These are phyloP conservation scores for Kodamaea ohmeri DNA, from an alignment of 1,139 yeast genomes.

Conservation along the genomic window DNA sequence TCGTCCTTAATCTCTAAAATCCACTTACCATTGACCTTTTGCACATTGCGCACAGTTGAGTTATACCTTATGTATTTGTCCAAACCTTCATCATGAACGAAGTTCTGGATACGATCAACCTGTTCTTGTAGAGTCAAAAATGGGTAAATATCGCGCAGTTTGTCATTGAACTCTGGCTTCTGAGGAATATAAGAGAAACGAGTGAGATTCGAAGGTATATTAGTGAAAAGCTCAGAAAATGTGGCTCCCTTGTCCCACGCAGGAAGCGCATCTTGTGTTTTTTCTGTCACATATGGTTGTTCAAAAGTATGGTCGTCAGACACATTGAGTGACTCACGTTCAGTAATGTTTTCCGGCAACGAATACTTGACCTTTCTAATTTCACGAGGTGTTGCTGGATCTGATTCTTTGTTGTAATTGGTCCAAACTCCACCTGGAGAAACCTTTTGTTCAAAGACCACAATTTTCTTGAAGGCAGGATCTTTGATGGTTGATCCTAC, in stretches of 20 bases:
- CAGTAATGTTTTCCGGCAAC: conserved; percentile 8
- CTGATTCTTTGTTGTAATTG: conserved; percentile 23
- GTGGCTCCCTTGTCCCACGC: conserved; percentile 29
- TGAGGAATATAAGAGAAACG: conserved; percentile 40
- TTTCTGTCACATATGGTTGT: conserved; percentile 18
- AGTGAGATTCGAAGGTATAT: conserved; percentile 44
- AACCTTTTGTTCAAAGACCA: conserved; percentile 34
- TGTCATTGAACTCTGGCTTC: conserved; percentile 27
- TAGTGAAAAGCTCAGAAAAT: conserved; percentile 34
- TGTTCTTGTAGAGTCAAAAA: conserved; percentile 43
- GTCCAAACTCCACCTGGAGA: conserved; percentile 39
- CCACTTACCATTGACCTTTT: conserved; percentile 40
- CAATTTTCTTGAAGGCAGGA: conserved; percentile 21
- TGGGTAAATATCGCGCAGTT: conserved; percentile 31
- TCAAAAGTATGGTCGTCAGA: conserved; percentile 16
- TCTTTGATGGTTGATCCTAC: conserved; percentile 18
- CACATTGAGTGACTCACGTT: conserved; percentile 16
- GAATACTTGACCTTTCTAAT: conserved; percentile 27
- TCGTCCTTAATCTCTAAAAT: conserved; percentile 22
- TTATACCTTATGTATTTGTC: conserved; percentile 33
- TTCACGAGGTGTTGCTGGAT: conserved; percentile 31
- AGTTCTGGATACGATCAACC: conserved; percentile 24
- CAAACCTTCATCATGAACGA: conserved; percentile 30
- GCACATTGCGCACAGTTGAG: conserved; percentile 39
- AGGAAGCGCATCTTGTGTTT: conserved; percentile 35